These are phyloP conservation scores for Calonectria hongkongensis DNA, from an alignment of 2,329 filamentous ascomycete genomes.

Conservation along the genomic window DNA sequence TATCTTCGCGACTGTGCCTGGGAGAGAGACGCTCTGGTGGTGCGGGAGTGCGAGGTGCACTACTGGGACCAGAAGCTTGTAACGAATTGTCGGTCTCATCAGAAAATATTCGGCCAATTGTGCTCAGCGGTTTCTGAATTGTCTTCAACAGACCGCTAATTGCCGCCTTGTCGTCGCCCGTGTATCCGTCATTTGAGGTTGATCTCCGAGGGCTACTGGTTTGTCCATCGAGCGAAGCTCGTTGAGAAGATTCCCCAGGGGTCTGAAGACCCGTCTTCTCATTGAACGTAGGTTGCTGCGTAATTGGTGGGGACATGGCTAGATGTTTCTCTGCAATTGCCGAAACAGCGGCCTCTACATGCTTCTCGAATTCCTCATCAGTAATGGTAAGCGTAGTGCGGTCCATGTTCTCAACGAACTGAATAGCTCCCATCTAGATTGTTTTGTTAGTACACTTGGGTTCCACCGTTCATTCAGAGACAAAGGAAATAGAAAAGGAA, in stretches of 20 bases:
- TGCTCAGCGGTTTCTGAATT: constrained; percentile 92
- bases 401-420: constrained; percentile 98
- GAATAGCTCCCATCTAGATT: constrained; percentile 87
- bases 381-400: constrained; percentile 94
- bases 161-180: constrained; percentile 83
- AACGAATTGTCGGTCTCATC: constrained; percentile 72
- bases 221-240: constrained; percentile 65
- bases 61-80: constrained; percentile 55
- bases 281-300: constrained; percentile 63
- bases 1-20: constrained; percentile 57
- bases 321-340: constrained; percentile 94
- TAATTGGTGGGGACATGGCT: constrained; percentile 66
- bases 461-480: not conserved
- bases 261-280: constrained; percentile 63
- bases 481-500: not conserved
- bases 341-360: constrained; percentile 97
- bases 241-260: constrained; percentile 58
- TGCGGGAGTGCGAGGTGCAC: constrained; percentile 62
- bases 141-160: constrained; percentile 91
- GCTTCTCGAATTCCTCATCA: constrained; percentile 95
- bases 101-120: constrained; percentile 95
- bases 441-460: constrained; percentile 28
- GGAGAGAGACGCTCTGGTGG: constrained; percentile 57
- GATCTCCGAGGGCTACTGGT: constrained; percentile 69
- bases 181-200: constrained; percentile 72